These are phyloP conservation scores for Isochrysis galbana DNA, from an alignment of 78 protist genomes.

Conservation along the genomic window DNA sequence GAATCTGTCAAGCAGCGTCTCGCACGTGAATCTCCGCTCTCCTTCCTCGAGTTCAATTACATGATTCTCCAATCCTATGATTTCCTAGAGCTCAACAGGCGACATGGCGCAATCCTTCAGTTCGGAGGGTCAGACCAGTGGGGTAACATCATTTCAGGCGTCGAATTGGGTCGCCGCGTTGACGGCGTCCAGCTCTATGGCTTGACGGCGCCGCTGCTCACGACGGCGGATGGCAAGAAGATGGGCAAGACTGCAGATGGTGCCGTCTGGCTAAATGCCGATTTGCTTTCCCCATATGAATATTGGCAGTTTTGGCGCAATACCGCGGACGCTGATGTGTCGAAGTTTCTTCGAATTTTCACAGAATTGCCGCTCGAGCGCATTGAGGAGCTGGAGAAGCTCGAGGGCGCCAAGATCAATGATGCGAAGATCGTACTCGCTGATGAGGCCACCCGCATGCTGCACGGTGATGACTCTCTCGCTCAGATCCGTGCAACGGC, in stretches of 20 bases:
- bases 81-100: slow-evolving; percentile 28
- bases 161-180: slow-evolving; percentile 28
- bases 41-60: slow-evolving; percentile 56
- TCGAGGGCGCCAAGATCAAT: slow-evolving; percentile 11
- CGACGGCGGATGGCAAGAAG: slow-evolving; percentile 55
- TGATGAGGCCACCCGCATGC: slow-evolving; percentile 42
- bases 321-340: slow-evolving; percentile 30
- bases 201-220: slow-evolving; percentile 44
- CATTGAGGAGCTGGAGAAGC: neutral
- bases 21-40: slow-evolving; percentile 34
- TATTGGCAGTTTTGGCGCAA: slow-evolving; percentile 43
- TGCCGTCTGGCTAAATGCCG: slow-evolving; percentile 34
- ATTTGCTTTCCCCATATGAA: slow-evolving; percentile 33
- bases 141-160: slow-evolving; percentile 43
- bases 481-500: slow-evolving; percentile 19
- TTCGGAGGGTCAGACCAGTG: slow-evolving; percentile 52
- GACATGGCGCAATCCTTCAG: slow-evolving; percentile 25
- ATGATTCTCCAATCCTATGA: slow-evolving; percentile 43
- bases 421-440: slow-evolving; percentile 39
- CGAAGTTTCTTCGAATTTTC: slow-evolving; percentile 22
- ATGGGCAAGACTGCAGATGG: slow-evolving; percentile 40
- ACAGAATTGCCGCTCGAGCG: slow-evolving; percentile 13
- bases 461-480: slow-evolving; percentile 22
- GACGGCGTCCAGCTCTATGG: slow-evolving; percentile 8
- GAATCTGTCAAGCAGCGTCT: slow-evolving; percentile 42